These are phyloP conservation scores for Sugiyamaella sp. DNA, from an alignment of 1,139 yeast species.

Conservation along the genomic window DNA sequence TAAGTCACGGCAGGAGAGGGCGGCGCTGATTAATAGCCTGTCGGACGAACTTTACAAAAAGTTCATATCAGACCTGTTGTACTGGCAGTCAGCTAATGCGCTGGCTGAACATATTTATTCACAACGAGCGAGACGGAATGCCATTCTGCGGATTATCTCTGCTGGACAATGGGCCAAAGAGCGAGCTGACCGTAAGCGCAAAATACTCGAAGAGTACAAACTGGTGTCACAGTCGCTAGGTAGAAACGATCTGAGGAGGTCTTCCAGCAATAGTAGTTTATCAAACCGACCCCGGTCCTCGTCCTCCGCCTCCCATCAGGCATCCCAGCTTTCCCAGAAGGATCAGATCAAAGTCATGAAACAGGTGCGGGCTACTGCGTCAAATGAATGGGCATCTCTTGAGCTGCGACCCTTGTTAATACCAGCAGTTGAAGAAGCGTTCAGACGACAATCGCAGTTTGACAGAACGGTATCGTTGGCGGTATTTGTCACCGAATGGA, in stretches of 20 bases:
- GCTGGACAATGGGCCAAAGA: slow-evolving; percentile 31
- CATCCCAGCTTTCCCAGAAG: slow-evolving; percentile 33
- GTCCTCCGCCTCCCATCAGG: too few species aligned
- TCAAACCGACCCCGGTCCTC: slow-evolving; percentile 2
- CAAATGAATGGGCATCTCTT: slow-evolving; percentile 36
- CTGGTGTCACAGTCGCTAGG: slow-evolving; percentile 34
- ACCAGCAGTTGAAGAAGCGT: slow-evolving; percentile 23
- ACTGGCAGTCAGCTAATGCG: slow-evolving; percentile 48
- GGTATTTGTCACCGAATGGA: slow-evolving; percentile 40
- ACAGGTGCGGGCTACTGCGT: slow-evolving; percentile 21
- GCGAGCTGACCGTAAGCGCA: slow-evolving; percentile 29
- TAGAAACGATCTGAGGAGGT: slow-evolving; percentile 13
- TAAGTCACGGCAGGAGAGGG: slow-evolving; percentile 43
- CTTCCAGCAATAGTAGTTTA: slow-evolving; percentile 8
- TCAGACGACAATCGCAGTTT: slow-evolving; percentile 25
- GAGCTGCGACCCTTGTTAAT: slow-evolving; percentile 23
- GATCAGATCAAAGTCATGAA: slow-evolving; percentile 18
- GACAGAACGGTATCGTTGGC: slow-evolving; percentile 25
- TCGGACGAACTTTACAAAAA: slow-evolving; percentile 58
- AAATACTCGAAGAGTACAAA: slow-evolving; percentile 31
- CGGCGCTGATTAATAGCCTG: slow-evolving; percentile 45
- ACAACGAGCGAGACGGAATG: slow-evolving; percentile 32
- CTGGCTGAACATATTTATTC: slow-evolving; percentile 46
- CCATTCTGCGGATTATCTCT: slow-evolving; percentile 33
- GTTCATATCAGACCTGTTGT: slow-evolving; percentile 59